phyloP scores from a whole-genome alignment of 306 rosid species.

The Sphenostylis stenocarpa region DNA sequence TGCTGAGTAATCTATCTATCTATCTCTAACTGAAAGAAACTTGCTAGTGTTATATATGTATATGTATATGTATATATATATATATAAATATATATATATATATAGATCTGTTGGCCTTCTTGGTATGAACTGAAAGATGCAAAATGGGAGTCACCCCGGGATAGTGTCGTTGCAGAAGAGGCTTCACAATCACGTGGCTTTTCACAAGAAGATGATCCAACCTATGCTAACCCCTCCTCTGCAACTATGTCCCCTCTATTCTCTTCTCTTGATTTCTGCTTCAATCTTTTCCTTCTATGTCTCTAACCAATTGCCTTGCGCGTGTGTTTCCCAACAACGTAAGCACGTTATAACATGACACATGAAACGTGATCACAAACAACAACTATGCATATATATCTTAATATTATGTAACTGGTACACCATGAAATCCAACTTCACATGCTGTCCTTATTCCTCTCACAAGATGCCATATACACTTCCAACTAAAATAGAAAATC shows the following conservation, averaged over 20 bases:
- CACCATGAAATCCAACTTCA: constrained; percentile 33
- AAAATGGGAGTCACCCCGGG: constrained; percentile 30
- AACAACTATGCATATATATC: neutral
- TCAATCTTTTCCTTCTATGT: constrained; percentile 26
- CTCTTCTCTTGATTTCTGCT: constrained; percentile 33
- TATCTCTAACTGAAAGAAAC: constrained; percentile 26
- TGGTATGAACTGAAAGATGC: constrained; percentile 10
- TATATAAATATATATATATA: too few species aligned
- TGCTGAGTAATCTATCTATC: constrained; percentile 20
- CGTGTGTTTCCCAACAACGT: neutral
- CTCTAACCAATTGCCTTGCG: neutral
- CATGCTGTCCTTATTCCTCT: constrained; percentile 20
- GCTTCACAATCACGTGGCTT: constrained; percentile 37
- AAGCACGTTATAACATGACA: constrained; percentile 12
- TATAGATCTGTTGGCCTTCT: neutral
- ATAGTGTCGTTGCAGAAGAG: constrained; percentile 60
- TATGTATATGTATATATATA: too few species aligned
- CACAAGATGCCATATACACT: constrained; percentile 30
- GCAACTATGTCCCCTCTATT: constrained; percentile 49
- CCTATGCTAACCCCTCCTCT: constrained; percentile 51
- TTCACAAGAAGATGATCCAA: constrained; percentile 39
- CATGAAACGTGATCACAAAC: constrained; percentile 10
- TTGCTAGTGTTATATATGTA: neutral
- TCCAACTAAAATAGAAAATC: constrained; percentile 22
- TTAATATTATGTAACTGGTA: constrained; percentile 27